Evolutionary conservation across 805 yeast genomes (phyloP), one percentile per base, ranked within the genome.

Genomic region (Blastobotrys mokoenaii): DNA sequence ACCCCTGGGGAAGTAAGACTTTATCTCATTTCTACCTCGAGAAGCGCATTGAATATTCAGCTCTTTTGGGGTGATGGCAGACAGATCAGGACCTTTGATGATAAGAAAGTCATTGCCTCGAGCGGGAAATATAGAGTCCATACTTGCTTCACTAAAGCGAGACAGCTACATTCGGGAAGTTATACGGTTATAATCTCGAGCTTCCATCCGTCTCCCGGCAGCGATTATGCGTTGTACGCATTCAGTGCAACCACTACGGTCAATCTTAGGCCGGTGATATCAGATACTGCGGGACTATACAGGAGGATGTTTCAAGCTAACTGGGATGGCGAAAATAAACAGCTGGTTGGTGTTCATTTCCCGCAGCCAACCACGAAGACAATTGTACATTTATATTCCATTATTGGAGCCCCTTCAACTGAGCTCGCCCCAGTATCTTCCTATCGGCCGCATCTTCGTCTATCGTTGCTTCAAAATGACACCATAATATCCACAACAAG

Each of bases 171-270:
- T 2, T 29, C 41, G 0, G 73, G 72, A 1, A 52, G 52, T 12
- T 80, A 77, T 51, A 64, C 71, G 20, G 50, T 74, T 0, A 62
- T 80, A 1, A 56, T 69, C 2, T 77, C 83, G 1, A 68, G 76
- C 0, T 74, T 66, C 51, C 68, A 67, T 3, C 57, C 66, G 1
- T 58, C 59, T 3, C 48, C 53, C 0, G 38, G 55, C 3, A 62
- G 58, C 1, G 43, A 50, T 1, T 78, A 64, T 54, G 54, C 55
- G 37, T 44, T 77, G 1, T 22, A 59, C 0, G 32, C 68, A 3
- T 63, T 62, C 12, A n/a, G 45, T 17, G 22, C 25, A 5, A 30
- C 31, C 11, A 36, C 41, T 8, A 17, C 7, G n/a, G 39, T 43
- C 16, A 17, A 20, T 2, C 36, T 52, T 2, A 27, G 14, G 8